A percentile compares a stretch with the other conserved stretches of the same genome.
Conservation (phyloP, 495 filamentous ascomycete species). For the Aspergillus asperescens region DNA sequence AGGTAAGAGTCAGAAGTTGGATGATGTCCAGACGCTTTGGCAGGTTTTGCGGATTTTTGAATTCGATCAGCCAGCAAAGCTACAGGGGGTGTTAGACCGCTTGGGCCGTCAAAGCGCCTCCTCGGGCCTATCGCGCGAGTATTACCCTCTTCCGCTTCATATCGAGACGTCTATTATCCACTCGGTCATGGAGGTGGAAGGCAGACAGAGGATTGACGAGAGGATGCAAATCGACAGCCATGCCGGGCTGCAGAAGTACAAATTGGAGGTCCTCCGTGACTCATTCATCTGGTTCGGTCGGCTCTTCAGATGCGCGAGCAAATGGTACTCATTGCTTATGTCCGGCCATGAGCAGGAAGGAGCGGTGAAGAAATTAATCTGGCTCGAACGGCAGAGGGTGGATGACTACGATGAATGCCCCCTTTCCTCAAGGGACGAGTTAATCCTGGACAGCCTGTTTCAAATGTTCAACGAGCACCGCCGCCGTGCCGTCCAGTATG, state of each 20-base stretch:
- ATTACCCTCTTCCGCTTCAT: not conserved
- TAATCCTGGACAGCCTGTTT: not conserved
- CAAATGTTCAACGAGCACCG: not conserved
- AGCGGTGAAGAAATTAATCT: not conserved
- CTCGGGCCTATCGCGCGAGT: not conserved
- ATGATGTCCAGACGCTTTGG: slow-evolving; percentile 2
- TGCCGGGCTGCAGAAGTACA: not conserved
- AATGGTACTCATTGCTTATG: not conserved
- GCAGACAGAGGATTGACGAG: not conserved
- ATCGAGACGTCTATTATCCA: slow-evolving; percentile 2
- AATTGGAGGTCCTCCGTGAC: not conserved
- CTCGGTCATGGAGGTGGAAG: not conserved
- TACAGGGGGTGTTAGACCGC: not conserved
- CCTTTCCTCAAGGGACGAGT: not conserved
- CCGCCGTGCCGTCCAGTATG: not conserved
- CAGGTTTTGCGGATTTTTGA: not conserved
- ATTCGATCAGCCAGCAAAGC: not conserved
- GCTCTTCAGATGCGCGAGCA: not conserved
- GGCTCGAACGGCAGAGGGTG: not conserved
- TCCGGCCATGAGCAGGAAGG: not conserved
- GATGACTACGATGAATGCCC: not conserved
- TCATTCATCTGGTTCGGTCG: slow-evolving; percentile 1
- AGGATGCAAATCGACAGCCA: not conserved
- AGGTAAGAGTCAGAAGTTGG: not conserved
- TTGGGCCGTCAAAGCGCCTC: not conserved